These are phyloP conservation scores for Musa balbisiana DNA, from an alignment of 202 grass and related monocot genomes.

Conservation along the genomic window DNA sequence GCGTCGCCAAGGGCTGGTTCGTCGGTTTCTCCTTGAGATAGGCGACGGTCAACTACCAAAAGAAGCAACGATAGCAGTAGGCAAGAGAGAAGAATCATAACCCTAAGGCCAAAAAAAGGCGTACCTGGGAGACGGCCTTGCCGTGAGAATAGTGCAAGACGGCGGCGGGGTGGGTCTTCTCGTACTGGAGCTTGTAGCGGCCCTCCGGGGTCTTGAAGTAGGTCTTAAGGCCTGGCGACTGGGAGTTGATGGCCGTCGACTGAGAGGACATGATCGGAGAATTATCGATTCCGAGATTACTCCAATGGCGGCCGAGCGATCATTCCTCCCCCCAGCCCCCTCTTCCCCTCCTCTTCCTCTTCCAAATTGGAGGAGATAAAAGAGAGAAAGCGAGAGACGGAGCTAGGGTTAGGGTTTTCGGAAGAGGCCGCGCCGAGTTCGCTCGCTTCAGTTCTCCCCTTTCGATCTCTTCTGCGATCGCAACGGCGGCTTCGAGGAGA, in stretches of 20 bases:
- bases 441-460: background rate
- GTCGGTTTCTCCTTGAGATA: slow-evolving; percentile 80
- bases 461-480: background rate
- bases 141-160: slow-evolving; percentile 76
- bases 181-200: slow-evolving; percentile 95
- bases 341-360: background rate
- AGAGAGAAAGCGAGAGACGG: background rate
- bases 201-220: slow-evolving; percentile 99
- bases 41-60: slow-evolving; percentile 66
- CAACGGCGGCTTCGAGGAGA: background rate
- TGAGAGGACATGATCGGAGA: slow-evolving; percentile 45
- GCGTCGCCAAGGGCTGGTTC: slow-evolving; percentile 49
- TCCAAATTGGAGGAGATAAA: background rate
- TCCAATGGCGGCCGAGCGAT: background rate
- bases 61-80: no score
- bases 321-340: background rate
- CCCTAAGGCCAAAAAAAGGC: background rate
- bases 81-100: no score
- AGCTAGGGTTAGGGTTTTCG: background rate
- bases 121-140: slow-evolving; percentile 82
- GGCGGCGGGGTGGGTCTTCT: slow-evolving; percentile 78
- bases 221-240: slow-evolving; percentile 65
- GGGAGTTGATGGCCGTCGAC: slow-evolving; percentile 35
- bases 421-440: background rate
- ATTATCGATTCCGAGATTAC: background rate